A percentile compares a stretch with the other conserved stretches of the same genome.
Conservation (phyloP, 2,329 filamentous ascomycete genomes). For the Magnaporthales sp. region DNA sequence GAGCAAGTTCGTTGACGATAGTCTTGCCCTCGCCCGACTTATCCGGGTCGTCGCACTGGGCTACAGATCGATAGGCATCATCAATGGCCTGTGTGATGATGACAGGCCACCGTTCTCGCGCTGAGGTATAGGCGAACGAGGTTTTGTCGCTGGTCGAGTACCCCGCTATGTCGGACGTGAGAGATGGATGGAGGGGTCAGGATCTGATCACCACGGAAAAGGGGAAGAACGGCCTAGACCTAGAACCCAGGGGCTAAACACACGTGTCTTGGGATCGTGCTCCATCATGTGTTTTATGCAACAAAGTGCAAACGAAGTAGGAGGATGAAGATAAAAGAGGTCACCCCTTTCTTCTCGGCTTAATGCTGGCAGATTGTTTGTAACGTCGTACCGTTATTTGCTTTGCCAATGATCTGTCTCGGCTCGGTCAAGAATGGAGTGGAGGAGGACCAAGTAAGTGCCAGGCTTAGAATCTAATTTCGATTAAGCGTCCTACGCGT, state of each 20-base stretch:
- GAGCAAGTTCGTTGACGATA: conserved; percentile 70
- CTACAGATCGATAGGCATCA: conserved; percentile 74
- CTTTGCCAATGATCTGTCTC: not conserved
- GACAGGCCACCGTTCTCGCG: conserved; percentile 81
- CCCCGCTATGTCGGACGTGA: conserved; percentile 43
- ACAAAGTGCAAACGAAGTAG: not conserved
- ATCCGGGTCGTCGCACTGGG: conserved; percentile 48
- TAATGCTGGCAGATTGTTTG: not conserved
- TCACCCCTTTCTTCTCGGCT: not conserved
- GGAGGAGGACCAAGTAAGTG: not conserved
- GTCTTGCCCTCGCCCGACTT: conserved; percentile 74
- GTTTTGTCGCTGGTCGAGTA: conserved; percentile 73
- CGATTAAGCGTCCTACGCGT: not conserved
- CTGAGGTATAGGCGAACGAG: conserved; percentile 83
- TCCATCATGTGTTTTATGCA: conserved; percentile 45
- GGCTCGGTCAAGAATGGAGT: not conserved
- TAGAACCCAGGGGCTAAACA: conserved; percentile 21
- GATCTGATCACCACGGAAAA: not conserved
- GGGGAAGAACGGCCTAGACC: not conserved
- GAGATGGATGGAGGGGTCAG: not conserved
- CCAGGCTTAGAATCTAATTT: not conserved
- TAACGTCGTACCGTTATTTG: not conserved
- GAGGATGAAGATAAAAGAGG: not conserved
- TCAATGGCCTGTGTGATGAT: conserved; percentile 92
- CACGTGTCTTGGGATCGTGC: conserved; percentile 65